Base-by-base conservation (phyloP, 371 early-diverging fungal genomes). In the Mortierella sp. region DNA sequence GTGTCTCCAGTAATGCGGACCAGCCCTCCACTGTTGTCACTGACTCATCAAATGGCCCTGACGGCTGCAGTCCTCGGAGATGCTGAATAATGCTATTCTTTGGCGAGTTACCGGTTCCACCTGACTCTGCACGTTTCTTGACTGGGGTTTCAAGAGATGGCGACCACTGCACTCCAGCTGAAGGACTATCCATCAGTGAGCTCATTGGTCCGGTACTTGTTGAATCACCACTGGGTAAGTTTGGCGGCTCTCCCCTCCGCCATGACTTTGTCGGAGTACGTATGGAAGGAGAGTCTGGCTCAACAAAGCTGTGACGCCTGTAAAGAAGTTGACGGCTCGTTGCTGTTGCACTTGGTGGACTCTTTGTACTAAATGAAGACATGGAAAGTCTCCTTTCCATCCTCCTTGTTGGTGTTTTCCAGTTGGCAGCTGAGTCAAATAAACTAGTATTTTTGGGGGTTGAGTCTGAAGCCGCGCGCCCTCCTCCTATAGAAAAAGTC, bases 1-100 rank as follows among this genome's bases (percentile, higher is more conserved):
- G 80, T 3, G 80, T 79, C 58, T 79, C 80, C n/a, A 79, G 22
- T 15, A 67, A 63, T 3, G 63, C 16, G 0, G 74, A 74, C 80
- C 80, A 79, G 1, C 63, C 80, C 16, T 45, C 48, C 8, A 67
- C 48, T 9, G 58, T 69, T 45, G 15, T 40, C 10, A 70, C 45
- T n/a, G 38, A 22, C 2, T 58, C 69, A 5, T 67, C 78, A 8
- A 38, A 6, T 13, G 38, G 28, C 11, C 19, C 36, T 8, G 33
- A n/a, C 19, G 68, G 58, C 32, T 65, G 70, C 6, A 72, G 3
- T 22, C 70, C 78, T 6, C 63, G 69, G 2, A 65, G 63, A 15
- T 43, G 53, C 53, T 52, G 65, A 4, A 65, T 57, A 6, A 69
- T 33, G 24, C 16, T 61, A 16, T n/a, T 59, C 1, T 43, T 43